Conservation (phyloP, 176 grass and related monocot genomes). For the Oryza coarctata region DNA sequence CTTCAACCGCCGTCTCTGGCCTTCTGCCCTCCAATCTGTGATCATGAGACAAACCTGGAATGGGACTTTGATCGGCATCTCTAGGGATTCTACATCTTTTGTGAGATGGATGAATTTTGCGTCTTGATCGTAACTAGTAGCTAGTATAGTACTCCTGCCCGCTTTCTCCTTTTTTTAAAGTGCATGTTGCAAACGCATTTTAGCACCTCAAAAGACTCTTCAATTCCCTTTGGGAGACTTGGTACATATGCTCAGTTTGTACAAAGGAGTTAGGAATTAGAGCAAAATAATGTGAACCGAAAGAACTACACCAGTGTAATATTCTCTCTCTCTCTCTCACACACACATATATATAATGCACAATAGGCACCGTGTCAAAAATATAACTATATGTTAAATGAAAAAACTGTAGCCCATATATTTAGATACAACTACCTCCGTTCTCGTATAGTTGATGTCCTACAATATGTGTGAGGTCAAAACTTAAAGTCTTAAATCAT, state of each 20-base stretch:
- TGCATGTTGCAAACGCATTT: conserved; percentile 32
- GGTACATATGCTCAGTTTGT: neutral
- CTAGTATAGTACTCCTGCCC: conserved; percentile 16
- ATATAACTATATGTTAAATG: no score
- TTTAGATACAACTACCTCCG: no score
- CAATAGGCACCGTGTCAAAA: no score
- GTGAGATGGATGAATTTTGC: conserved; percentile 7
- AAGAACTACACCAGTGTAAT: neutral
- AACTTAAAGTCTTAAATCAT: no score
- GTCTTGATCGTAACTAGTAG: conserved; percentile 8
- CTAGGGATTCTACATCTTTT: conserved; percentile 45
- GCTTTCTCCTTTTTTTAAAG: conserved; percentile 39
- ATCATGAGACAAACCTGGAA: conserved; percentile 33
- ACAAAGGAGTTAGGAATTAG: neutral
- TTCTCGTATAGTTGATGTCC: no score
- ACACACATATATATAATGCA: no score
- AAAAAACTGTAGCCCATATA: no score
- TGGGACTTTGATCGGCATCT: conserved; percentile 41
- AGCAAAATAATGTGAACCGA: neutral
- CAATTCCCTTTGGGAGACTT: neutral
- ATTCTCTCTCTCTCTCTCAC: no score
- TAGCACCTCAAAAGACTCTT: conserved; percentile 2
- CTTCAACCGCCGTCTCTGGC: neutral
- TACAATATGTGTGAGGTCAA: no score
- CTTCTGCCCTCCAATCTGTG: neutral